Conservation (phyloP, 2,329 filamentous ascomycete species). For the Stylonectria norvegica region DNA sequence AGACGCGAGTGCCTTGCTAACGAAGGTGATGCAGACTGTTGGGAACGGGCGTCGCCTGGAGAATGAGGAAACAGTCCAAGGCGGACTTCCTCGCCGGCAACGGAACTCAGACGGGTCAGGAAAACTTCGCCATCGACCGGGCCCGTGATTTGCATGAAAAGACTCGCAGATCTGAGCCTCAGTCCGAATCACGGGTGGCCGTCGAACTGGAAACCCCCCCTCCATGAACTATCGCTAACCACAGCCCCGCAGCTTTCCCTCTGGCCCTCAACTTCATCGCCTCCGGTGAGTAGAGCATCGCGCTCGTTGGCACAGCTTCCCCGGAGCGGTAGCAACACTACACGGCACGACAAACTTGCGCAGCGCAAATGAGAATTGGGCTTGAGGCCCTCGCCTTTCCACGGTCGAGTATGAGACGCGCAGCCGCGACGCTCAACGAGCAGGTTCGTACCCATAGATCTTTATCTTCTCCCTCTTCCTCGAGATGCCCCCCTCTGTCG, state of each 20-base stretch:
- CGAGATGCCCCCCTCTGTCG: constrained; percentile 25
- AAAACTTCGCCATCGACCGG: constrained; percentile 8
- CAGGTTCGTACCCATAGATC: constrained; percentile 47
- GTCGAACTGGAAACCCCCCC: constrained; percentile 1
- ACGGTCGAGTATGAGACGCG: constrained; percentile 15
- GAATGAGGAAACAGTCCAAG: constrained; percentile 61
- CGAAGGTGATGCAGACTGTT: constrained; percentile 47
- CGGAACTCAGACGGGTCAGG: constrained; percentile 78
- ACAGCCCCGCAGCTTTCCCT: constrained; percentile 59
- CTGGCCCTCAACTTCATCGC: constrained; percentile 87
- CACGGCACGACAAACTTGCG: constrained; percentile 32
- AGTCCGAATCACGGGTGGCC: constrained; percentile 2
- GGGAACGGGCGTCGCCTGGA: constrained; percentile 59
- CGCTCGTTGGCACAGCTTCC: constrained; percentile 26
- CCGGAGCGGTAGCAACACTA: constrained; percentile 60
- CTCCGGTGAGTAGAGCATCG: constrained; percentile 71
- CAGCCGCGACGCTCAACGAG: constrained; percentile 24
- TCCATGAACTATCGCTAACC: constrained; percentile 27
- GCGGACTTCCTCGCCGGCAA: constrained; percentile 72
- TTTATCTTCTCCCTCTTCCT: constrained; percentile 30
- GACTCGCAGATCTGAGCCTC: constrained; percentile 1
- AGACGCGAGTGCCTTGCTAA: constrained; percentile 13
- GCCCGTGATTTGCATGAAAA: constrained; percentile 4
- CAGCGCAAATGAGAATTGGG: constrained; percentile 9
- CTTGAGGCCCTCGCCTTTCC: constrained; percentile 3